Percentiles rank a stretch among this genome's conserved stretches.
Evolutionary conservation across 2,329 filamentous ascomycete species (phyloP).

Genomic region (Nemania diffusa): DNA sequence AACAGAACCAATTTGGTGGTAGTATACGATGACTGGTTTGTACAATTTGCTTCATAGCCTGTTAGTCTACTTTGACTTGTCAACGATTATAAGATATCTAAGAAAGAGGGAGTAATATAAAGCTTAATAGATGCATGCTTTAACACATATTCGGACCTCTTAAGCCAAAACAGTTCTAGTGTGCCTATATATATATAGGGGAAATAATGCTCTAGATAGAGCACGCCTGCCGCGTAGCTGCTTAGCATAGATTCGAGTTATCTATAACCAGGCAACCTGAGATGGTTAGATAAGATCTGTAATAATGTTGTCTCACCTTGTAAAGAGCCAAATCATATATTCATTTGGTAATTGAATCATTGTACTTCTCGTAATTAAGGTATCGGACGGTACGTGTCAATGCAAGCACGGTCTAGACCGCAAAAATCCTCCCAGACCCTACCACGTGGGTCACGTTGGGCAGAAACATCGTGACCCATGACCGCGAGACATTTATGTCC

Average conservation of each 20-base stretch:
- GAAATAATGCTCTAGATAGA: neutral
- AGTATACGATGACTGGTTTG: neutral
- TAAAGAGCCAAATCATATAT: neutral
- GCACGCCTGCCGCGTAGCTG: neutral
- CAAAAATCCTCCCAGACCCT: neutral
- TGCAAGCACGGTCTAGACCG: slow-evolving; percentile 21
- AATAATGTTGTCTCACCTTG: neutral
- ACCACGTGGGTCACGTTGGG: slow-evolving; percentile 28
- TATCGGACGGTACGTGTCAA: neutral
- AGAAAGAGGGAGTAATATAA: neutral
- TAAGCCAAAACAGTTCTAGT: neutral
- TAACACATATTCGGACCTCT: neutral
- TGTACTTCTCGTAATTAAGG: neutral
- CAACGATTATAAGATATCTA: neutral
- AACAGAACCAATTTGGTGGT: neutral
- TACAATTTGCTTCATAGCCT: neutral
- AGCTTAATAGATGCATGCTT: neutral
- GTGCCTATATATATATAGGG: neutral
- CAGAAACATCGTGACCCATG: slow-evolving; percentile 29
- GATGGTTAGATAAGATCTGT: too few species aligned
- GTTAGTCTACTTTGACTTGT: neutral
- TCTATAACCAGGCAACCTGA: too few species aligned
- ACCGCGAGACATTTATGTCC: neutral
- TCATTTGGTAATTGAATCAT: neutral
- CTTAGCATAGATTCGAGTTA: neutral